Base-by-base conservation (phyloP, 2,329 filamentous ascomycete genomes). In the Xylaria sp. region DNA sequence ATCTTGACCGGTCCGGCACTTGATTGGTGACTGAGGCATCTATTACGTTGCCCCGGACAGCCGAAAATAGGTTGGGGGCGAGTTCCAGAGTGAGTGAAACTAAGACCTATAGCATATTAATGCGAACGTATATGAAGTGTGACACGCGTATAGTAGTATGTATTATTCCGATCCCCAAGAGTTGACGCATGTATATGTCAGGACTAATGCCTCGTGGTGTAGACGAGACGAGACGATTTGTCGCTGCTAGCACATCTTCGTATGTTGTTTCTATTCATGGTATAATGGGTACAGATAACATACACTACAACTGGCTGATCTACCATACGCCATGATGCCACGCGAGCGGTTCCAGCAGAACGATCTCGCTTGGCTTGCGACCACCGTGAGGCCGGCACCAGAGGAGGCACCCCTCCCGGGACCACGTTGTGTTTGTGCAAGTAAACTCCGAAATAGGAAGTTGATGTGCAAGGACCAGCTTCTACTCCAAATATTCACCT, bases 1-100 rank as follows among this genome's bases (percentile, higher is more conserved):
- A 28, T n/a, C 51, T 53, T 23, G 36, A 51, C 49, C 51, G 17
- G 38, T 13, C 9, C 28, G 7, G 28, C 40, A 10, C 33, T 20
- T 59, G 17, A 20, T 46, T 62, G 53, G 28, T 54, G n/a, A 46
- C 20, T 44, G 26, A 53, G 11, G 63, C 42, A 33, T 36, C 38
- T 57, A 63, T 61, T 53, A 46, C 28, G 33, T 42, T 63, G 40
- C 58, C 61, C 61, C 46, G n/a, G 62, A 44, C 11, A 11, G 44
- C 61, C 63, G 53, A 65, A 69, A 67, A 64, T 57, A 68, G 40
- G 46, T 59, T 68, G 68, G 68, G 68, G 68, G 65, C 65, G 48
- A 28, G 42, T 67, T 70, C 65, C 57, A 65, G 58, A 70, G 59
- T 40, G 36, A 56, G 42, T 15, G 33, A 49, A 26, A 63, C 48